Evolutionary conservation across 257 asterid genomes (phyloP), one percentile per base, ranked within the genome.

Genomic region (Plectranthus barbatus): DNA sequence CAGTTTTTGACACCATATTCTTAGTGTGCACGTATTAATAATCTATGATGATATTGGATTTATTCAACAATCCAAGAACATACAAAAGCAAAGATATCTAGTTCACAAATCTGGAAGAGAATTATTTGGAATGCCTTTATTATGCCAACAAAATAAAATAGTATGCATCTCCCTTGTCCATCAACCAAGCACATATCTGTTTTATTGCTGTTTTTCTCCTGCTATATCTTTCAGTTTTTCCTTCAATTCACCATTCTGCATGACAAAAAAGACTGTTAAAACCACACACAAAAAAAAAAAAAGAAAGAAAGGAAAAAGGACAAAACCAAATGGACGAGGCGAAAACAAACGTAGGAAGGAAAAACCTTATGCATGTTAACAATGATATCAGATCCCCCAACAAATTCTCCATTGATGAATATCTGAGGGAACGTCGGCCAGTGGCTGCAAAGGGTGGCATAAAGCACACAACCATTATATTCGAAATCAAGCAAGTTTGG

Each of bases 371-470:
- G 99, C 99, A 92, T 87, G 70, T 66, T 84, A 39, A 92, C 94
- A 74, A 92, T 78, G 84, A 92, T 92, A 78, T 92, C 99, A 41
- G 99, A 92, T 71, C 99, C 99, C 62, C 99, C 99, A 20, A 92
- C 48, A 67, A 92, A 92, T 80, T 89, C 97, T 29, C 96, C 96
- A 0, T 83, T 78, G 88, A 92, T 85, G 75, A 92, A 92, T 80
- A 92, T 85, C 61, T 92, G 97, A 29, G 97, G 99, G 76, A 92
- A 92, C 47, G 99, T 92, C 13, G 99, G 99, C 97, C 99, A 92
- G 79, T 82, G 86, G 86, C 99, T 92, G 82, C 81, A 76, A 67
- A 10, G 52, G 45, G 46, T 34, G 13, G 8, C n/a, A 51, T 41
- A 70, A 9, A n/a, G 7, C 17, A 12, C 62, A 56, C 31, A 17